Conservation (phyloP, 345 rosid genomes). For the Salix dunnii region DNA sequence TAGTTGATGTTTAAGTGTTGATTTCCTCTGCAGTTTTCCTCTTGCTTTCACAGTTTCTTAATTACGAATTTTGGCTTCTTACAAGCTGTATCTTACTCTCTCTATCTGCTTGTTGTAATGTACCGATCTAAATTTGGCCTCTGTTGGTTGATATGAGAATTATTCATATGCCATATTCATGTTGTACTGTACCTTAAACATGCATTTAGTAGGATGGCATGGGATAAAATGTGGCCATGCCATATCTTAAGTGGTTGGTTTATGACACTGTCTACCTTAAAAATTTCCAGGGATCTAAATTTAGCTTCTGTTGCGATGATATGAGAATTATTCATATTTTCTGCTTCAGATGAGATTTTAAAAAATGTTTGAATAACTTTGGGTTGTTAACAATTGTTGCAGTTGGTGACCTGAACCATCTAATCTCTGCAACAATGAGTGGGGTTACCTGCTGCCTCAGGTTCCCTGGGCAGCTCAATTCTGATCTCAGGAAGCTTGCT, state of each 20-base stretch:
- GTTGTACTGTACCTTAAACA: background rate
- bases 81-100: background rate
- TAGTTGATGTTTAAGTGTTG: background rate
- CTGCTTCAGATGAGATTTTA: background rate
- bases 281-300: background rate
- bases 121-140: too few species aligned
- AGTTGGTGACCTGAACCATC: slow-evolving; percentile 25
- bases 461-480: slow-evolving; percentile 25
- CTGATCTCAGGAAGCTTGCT: slow-evolving; percentile 25
- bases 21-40: background rate
- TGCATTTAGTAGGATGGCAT: background rate
- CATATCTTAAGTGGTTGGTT: background rate
- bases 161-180: too few species aligned
- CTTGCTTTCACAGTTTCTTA: background rate
- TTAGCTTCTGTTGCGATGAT: background rate
- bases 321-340: background rate
- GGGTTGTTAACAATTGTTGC: background rate
- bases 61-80: background rate
- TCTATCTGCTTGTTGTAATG: background rate
- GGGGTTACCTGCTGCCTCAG: slow-evolving; percentile 29
- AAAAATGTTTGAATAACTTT: background rate
- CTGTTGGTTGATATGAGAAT: too few species aligned
- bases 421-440: slow-evolving; percentile 27
- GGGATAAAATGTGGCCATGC: background rate
- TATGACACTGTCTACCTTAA: background rate